A percentile compares a stretch with the other conserved stretches of the same genome.
Conservation (phyloP, 2,329 filamentous ascomycete genomes). For the Monosporascus sp. region DNA sequence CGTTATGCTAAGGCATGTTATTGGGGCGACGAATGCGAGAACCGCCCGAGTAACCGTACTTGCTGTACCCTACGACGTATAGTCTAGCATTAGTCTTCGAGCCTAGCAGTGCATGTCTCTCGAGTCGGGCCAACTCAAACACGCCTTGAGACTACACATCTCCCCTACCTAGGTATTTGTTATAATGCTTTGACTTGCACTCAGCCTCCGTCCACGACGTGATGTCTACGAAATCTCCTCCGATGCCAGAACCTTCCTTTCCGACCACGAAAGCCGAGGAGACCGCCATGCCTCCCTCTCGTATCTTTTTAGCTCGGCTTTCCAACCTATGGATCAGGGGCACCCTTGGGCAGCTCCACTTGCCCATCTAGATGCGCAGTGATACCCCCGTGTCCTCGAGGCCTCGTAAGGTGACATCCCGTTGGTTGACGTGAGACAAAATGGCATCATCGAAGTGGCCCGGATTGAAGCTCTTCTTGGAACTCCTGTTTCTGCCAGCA, state of each 20-base stretch:
- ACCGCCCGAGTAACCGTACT: no score
- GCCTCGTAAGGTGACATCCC: constrained; percentile 26
- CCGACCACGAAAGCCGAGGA: background rate
- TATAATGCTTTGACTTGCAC: constrained; percentile 27
- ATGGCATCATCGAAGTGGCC: constrained; percentile 26
- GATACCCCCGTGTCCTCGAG: constrained; percentile 19
- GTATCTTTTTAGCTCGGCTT: constrained; percentile 18
- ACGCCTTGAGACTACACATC: no score
- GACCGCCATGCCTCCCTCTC: constrained; percentile 8
- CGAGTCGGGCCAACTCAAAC: no score
- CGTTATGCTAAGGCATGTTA: no score
- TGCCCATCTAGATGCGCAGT: constrained; percentile 19
- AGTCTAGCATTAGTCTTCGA: no score
- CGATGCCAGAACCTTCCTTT: constrained; percentile 19
- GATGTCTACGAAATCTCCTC: constrained; percentile 34
- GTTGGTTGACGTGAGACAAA: constrained; percentile 29
- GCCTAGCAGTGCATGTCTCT: no score
- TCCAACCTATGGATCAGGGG: constrained; percentile 23
- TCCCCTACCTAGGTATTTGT: no score
- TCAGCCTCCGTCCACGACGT: constrained; percentile 28
- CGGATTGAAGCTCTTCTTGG: constrained; percentile 15
- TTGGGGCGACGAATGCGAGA: no score
- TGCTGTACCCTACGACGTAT: no score
- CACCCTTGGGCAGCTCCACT: constrained; percentile 20
- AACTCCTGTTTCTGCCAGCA: constrained; percentile 9